Evolutionary conservation across 2,329 filamentous ascomycete genomes (phyloP).

Genomic region (Didymella lethalis): DNA sequence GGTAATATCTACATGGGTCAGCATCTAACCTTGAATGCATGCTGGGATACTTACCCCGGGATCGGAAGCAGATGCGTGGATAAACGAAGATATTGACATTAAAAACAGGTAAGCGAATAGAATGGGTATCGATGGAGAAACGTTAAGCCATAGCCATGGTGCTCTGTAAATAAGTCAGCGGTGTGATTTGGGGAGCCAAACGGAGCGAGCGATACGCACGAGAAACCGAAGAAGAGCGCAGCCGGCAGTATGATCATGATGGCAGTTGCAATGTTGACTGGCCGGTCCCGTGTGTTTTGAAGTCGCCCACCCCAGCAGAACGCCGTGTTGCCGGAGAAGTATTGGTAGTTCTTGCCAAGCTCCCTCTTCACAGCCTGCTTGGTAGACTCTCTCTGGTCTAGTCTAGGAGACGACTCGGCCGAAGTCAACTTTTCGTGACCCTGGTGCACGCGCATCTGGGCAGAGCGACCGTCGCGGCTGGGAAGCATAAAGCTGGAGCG

Average conservation of each 20-base stretch:
- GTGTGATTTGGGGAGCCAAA: neutral
- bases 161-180: constrained; percentile 58
- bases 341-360: constrained; percentile 81
- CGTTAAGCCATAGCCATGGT: constrained; percentile 82
- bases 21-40: constrained; percentile 3
- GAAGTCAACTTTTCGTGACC: constrained; percentile 87
- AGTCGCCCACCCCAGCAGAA: constrained; percentile 87
- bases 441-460: constrained; percentile 57
- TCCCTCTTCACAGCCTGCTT: constrained; percentile 52
- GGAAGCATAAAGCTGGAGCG: constrained; percentile 76
- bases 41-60: constrained; percentile 75
- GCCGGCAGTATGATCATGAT: constrained; percentile 80
- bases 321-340: constrained; percentile 90
- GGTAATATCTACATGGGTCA: constrained; percentile 75
- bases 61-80: constrained; percentile 91
- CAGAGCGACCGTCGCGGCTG: constrained; percentile 60
- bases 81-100: constrained; percentile 88
- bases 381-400: constrained; percentile 57
- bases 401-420: constrained; percentile 75
- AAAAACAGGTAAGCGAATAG: constrained; percentile 91
- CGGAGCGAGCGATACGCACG: constrained; percentile 56
- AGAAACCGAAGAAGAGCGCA: constrained; percentile 84
- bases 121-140: constrained; percentile 88
- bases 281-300: constrained; percentile 86
- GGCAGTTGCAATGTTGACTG: constrained; percentile 88